Evolutionary conservation across 441 rosid species (phyloP), one percentile per base, ranked within the genome.

Genomic region (Erysimum cheiri): DNA sequence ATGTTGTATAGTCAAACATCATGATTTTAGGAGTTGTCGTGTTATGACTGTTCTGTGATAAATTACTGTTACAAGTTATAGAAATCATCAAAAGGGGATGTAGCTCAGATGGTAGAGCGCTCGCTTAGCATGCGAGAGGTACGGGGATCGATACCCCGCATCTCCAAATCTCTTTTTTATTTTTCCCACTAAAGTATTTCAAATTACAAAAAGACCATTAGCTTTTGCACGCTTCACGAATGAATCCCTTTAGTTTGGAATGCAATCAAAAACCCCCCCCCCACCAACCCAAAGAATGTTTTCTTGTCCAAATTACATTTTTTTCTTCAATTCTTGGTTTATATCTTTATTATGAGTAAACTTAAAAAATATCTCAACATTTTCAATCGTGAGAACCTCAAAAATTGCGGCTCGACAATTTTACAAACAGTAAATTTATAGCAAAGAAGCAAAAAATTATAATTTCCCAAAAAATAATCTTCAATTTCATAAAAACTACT

Each of bases 91-190:
- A 28, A 52, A 28, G 66, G 41, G 67, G 43, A 62, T 62, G 67
- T 19, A 63, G 32, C 67, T 46, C 67, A 62, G 67, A 88, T 93
- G 97, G 93, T 93, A 88, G 93, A 93, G 94, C 91, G 91, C 96
- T 91, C 89, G 94, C 91, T 96, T 89, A 86, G 93, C 97, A 88
- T 89, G 96, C 90, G 88, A 91, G 96, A 88, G 90, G 94, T 79
- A 88, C 94, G 78, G 88, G 86, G 87, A 83, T 84, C 63, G 47
- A 58, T 58, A 58, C 63, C 47, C 47, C 33, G 19, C 47, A 58
- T 58, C 33, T 58, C 63, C 63, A 58, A 0, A 3, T 11, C 0
- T 6, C 0, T 1, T 41, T 28, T 6, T 41, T n/a, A 0, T 11
- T 12, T 49, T 11, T 12, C 8, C 8, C 3, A 8, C 0, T 5